Evolutionary conservation across 768 basidiomycete species (phyloP), one percentile per base, ranked within the genome.

Genomic region (Termitomyces sp.): DNA sequence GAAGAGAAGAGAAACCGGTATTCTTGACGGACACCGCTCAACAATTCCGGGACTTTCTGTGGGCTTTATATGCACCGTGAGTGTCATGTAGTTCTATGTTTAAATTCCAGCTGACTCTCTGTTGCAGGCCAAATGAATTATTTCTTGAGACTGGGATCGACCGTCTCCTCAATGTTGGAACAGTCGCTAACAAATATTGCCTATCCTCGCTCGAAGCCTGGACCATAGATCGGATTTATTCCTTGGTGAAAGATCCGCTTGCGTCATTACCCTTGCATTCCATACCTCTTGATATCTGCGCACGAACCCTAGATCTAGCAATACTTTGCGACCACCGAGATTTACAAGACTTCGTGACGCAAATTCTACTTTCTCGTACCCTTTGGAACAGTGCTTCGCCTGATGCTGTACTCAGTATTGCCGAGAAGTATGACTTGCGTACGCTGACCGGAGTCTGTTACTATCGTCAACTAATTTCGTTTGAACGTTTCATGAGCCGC

Each of bases 341-440:
- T 22, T 75, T 88, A 38, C 70, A 79, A 36, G 74, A 76, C 26
- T 71, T 82, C 5, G 72, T 84, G 65, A 72, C 76, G 48, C 71
- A 76, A 41, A 74, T 77, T 41, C 73, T 85, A 52, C 77, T 86
- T 62, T 73, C 74, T 28, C 72, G 71, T 41, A 81, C 83, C 22
- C 72, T 83, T 38, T 85, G 82, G 75, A 80, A 80, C 55, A 77
- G 79, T 50, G 75, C 73, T 28, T 59, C 79, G 54, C 71, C 82
- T 41, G 77, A 77, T 8, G 74, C 81, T 57, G 74, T 81, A 35
- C 70, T 85, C 20, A 72, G 76, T 4, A 70, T 78, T 28, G 83
- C 83, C 45, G 76, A 80, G 58, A 68, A 66, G 32, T 67, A 72
- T 22, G 70, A 66, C 1, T 63, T 78, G 24, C 65, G 61, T 8